Base-by-base conservation (phyloP, 208 protist species). In the Angomonas ambiguus region DNA sequence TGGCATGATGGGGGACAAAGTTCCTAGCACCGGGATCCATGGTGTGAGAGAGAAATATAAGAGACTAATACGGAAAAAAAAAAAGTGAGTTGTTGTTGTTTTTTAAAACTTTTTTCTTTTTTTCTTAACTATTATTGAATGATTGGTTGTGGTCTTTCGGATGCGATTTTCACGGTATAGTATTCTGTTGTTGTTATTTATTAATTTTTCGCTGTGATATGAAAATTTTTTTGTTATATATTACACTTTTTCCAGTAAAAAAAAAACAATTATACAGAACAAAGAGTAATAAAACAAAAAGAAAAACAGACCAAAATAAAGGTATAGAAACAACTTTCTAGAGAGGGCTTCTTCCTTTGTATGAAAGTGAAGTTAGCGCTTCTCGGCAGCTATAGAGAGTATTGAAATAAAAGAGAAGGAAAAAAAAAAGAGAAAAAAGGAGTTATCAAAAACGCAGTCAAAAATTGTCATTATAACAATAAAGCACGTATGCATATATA, bases 1-100 rank as follows among this genome's bases (percentile, higher is more conserved):
- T 42, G 33, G 51, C 41, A 58, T 62, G 48, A 18, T 55, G 27
- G 18, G 82, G 82, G 8, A 88, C 69, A 66, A 87, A 90, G 10
- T 79, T 78, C 31, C 79, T 65, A 11, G 83, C 83, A 61, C 77
- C 66, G 51, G 83, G 80, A 68, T 87, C 83, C 80, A 90, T 79
- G 2, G 24, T 71, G 8, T 45, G 8, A 8, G 38, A 45, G 8
- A 16, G 16, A n/a, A 45, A 45, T n/a, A 45, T 45, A 16, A 45
- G 16, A n/a, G 8, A n/a, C 16, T 45, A n/a, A n/a, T 45, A 45
- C 8, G 38, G 38, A 8, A 45, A 16, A 8, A 45, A 45, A 45
- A 8, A 45, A 16, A 45, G 16, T 16, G 38, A n/a, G 8, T 45
- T 45, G 16, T 45, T 45, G 11, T 45, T 45, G 38, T 45, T 45